These are phyloP conservation scores for Nakazawaea peltata DNA, from an alignment of 805 yeast genomes.

Conservation along the genomic window DNA sequence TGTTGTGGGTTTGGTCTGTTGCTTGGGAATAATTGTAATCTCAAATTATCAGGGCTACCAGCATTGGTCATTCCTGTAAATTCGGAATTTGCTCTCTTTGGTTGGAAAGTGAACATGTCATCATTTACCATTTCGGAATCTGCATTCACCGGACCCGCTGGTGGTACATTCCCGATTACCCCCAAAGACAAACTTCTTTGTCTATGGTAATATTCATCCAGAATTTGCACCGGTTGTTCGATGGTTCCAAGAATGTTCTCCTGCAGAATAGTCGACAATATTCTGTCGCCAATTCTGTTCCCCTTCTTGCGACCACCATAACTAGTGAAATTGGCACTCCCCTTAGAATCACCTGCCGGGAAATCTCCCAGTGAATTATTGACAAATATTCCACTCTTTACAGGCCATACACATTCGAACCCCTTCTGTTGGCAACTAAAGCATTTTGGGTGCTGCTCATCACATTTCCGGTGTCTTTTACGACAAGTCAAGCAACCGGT, in stretches of 20 bases:
- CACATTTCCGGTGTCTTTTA: conserved; percentile 47
- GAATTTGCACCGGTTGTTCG: too few species aligned
- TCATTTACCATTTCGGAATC: not conserved
- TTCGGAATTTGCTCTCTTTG: conserved; percentile 3
- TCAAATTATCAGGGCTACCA: too few species aligned
- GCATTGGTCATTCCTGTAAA: conserved; percentile 6
- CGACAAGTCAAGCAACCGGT: conserved; percentile 47
- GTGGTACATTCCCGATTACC: not conserved
- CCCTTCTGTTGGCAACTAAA: conserved; percentile 31
- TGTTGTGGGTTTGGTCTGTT: too few species aligned
- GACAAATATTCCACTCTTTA: conserved; percentile 18
- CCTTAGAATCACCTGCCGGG: too few species aligned
- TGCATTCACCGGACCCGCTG: not conserved
- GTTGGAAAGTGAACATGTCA: not conserved
- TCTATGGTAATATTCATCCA: too few species aligned
- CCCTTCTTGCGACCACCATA: conserved; percentile 1
- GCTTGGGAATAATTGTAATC: too few species aligned
- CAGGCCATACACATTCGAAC: conserved; percentile 30
- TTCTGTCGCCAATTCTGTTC: conserved; percentile 6
- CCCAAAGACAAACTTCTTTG: conserved; percentile 7
- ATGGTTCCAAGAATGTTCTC: conserved; percentile 6
- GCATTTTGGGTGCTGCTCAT: conserved; percentile 47
- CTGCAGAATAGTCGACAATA: conserved; percentile 5
- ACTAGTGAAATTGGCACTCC: too few species aligned
- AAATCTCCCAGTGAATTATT: conserved; percentile 21